Base-by-base conservation (phyloP, 805 yeast species). In the Grigorovia humatica region DNA sequence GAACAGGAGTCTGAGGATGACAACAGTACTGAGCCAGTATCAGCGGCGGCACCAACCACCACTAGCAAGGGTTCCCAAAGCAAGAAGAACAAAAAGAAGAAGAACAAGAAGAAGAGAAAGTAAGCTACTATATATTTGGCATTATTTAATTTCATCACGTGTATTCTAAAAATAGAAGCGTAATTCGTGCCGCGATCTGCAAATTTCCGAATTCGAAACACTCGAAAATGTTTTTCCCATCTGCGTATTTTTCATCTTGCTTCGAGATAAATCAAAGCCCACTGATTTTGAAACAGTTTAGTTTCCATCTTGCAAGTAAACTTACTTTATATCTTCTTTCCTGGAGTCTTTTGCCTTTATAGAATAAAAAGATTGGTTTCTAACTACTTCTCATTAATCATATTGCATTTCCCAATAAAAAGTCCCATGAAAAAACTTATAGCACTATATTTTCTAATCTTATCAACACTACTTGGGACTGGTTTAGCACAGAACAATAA, bases 11-110 rank as follows among this genome's bases (percentile, higher is more conserved):
- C n/a, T 20, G 51, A 48, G 19, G 51, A 30, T 30, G 9, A 30
- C 9, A 40, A 30, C 47, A 18, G 23, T 29, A 30, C 50, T 44
- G 52, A 47, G 4, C 54, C 48, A 44, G 51, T 45, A 51, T 47
- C 38, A 43, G 43, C 18, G 12, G 23, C 35, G 5, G 48, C 30
- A 19, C 20, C 17, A 19, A 20, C 15, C 27, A 29, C 12, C 23
- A 44, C 20, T 12, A 30, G 19, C 6, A 51, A 44, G n/a, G 47
- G 41, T 41, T 29, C 17, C 12, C 41, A 40, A 50, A 23, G 44
- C 42, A 48, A 43, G 45, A 43, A 18, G 44, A 43, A 29, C 46
- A 46, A 19, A 48, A 50, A 48, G 44, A 45, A 42, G 52, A 46
- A 46, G 43, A 43, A 35, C 18, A 50, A 46, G 47, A 50, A 23